Evolutionary conservation across 2,329 filamentous ascomycete species (phyloP), one percentile per base, ranked within the genome.

Genomic region (Ascochyta koolunga): DNA sequence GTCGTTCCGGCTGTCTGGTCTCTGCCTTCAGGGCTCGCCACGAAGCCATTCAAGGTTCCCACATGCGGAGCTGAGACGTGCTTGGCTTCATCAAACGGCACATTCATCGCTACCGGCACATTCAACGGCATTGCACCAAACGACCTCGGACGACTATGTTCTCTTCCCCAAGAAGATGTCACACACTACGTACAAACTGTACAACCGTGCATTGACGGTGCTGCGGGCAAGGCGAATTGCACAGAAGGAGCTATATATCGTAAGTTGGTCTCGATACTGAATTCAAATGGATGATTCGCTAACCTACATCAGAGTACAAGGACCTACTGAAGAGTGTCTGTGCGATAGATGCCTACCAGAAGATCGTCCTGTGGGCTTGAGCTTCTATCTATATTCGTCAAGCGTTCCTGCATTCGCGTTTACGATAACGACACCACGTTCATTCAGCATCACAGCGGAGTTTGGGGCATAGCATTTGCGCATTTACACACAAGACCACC

Each of bases 121-220:
- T 27, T 40, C 15, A 54, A 50, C n/a, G 45, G 51, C 25, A 50
- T 41, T 25, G 38, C 52, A 10, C 53, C 58, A 24, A 32, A 32
- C 7, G 45, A 65, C 24, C 43, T 64, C 3, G 48, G 18, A 5
- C 54, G 52, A n/a, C 40, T 65, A 9, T 66, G 64, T 44, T 60
- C 44, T 19, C 50, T 62, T 5, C 48, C 60, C 1, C 64, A 66
- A 27, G 41, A 33, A 8, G 57, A 61, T 10, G 47, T 66, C 35
- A 50, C 33, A 8, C 50, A 45, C 27, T 65, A 65, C n/a, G 56
- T 64, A 4, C 29, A 45, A 15, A 44, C 55, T 11, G 62, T 65
- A 16, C 54, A 64, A 42, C 60, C 62, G 9, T 66, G 62, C 44
- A 39, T 66, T 2, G 58, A 66, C 19, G 54, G 58, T n/a, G 37